Base-by-base conservation (phyloP, 768 basidiomycete species). In the Strobilomyces dryophilus region DNA sequence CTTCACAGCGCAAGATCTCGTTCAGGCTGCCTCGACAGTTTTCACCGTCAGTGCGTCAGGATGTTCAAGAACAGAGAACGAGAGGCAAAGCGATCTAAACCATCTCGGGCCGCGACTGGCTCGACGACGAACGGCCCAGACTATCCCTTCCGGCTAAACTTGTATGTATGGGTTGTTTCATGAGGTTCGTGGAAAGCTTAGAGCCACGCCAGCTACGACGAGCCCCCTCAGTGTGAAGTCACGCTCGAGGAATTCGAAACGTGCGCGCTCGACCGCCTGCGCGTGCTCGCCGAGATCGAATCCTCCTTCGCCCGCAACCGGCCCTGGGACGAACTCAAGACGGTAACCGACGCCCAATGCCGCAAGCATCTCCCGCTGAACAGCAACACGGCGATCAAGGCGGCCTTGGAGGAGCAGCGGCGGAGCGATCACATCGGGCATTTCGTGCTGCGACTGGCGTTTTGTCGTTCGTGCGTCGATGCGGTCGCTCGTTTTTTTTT, bases 171-270 rank as follows among this genome's bases (percentile, higher is more conserved):
- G n/a, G 46, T 34, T 29, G 18, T 32, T 35, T n/a, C 34, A 46
- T 52, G 20, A 42, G 44, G 24, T 36, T 27, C 17, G 5, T 36
- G 14, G 20, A 34, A 18, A 27, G 44, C 50, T 66, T 10, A 66
- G 27, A 26, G 15, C 10, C 24, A n/a, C 51, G 18, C 20, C 47
- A 97, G 94, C 70, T 98, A 99, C 65, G 87, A 95, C 60, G 73
- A 66, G 17, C 91, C 95, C 20, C 97, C 97, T 18, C 69, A 79
- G 15, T 85, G 85, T 51, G 93, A 98, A 62, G 86, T 98, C 18
- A 93, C 93, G 1, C 76, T 98, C 17, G 97, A 98, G 67, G 90
- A 98, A 57, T 99, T 99, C 60, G 97, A 99, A 67, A 85, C 79
- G 3, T 90, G 80, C 65, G 97, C 97, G 1, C 76, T 99, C 20